Conservation (phyloP, 208 protist species). For the Tritrichomonas musculus region DNA sequence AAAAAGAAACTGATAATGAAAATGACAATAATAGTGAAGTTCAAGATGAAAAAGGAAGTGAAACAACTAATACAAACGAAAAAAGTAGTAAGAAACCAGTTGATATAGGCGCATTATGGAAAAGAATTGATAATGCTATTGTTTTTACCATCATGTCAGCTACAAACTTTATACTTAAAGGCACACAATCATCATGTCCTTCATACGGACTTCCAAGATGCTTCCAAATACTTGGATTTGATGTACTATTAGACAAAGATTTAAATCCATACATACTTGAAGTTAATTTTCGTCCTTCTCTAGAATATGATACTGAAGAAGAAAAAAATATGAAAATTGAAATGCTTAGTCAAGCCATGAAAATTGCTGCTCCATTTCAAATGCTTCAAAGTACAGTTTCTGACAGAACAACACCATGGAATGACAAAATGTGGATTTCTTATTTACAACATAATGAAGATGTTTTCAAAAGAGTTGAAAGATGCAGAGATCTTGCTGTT, state of each 20-base stretch:
- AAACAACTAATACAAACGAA: background rate
- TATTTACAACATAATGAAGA: background rate
- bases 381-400: background rate
- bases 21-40: no score
- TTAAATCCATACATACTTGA: conserved; percentile 83
- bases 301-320: conserved; percentile 46
- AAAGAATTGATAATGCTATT: background rate
- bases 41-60: background rate
- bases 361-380: background rate
- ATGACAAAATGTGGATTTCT: background rate
- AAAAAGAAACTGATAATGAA: no score
- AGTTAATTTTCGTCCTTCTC: conserved; percentile 86
- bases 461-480: background rate
- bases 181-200: background rate
- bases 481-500: background rate
- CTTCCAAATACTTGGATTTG: conserved; percentile 89
- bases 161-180: background rate
- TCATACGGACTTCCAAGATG: conserved; percentile 46
- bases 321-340: background rate
- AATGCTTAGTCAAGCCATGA: background rate
- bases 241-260: conserved; percentile 77
- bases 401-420: background rate
- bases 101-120: background rate
- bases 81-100: background rate
- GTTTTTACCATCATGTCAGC: background rate